Percentiles rank a stretch among this genome's conserved stretches.
Conservation (phyloP, 768 basidiomycete genomes). For the Tylopilus vinaceipallidus region DNA sequence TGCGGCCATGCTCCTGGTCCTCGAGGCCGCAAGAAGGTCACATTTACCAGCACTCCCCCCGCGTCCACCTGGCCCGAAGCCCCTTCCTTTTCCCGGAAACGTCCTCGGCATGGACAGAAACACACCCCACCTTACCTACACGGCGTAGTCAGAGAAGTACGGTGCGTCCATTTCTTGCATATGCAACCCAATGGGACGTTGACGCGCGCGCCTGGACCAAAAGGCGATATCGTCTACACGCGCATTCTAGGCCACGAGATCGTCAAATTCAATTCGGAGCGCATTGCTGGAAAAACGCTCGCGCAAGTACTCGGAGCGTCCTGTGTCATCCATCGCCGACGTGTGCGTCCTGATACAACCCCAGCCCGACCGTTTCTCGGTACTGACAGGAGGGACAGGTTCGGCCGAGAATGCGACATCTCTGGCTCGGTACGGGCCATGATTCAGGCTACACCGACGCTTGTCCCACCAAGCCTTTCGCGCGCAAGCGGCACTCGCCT, state of each 20-base stretch:
- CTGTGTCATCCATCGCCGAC: neutral
- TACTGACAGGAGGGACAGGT: neutral
- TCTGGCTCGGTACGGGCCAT: constrained; percentile 20
- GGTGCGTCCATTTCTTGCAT: constrained; percentile 3
- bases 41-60: neutral
- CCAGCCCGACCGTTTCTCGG: no score
- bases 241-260: constrained; percentile 43
- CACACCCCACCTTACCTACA: no score
- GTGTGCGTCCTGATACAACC: constrained; percentile 1
- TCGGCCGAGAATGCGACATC: constrained; percentile 15
- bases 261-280: constrained; percentile 47
- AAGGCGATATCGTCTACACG: neutral
- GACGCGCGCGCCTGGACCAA: no score
- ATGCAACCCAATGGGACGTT: no score
- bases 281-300: constrained; percentile 53
- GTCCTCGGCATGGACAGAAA: constrained; percentile 8
- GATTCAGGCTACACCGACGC: no score
- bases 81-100: constrained; percentile 15
- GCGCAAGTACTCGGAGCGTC: constrained; percentile 34
- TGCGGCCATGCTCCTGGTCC: no score
- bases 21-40: no score
- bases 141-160: no score
- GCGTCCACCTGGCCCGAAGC: constrained; percentile 15
- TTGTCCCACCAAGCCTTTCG: constrained; percentile 19
- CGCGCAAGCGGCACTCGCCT: no score